Evolutionary conservation across 371 early-diverging fungal species (phyloP), one percentile per base, ranked within the genome.

Genomic region (Zychaea mexicana): DNA sequence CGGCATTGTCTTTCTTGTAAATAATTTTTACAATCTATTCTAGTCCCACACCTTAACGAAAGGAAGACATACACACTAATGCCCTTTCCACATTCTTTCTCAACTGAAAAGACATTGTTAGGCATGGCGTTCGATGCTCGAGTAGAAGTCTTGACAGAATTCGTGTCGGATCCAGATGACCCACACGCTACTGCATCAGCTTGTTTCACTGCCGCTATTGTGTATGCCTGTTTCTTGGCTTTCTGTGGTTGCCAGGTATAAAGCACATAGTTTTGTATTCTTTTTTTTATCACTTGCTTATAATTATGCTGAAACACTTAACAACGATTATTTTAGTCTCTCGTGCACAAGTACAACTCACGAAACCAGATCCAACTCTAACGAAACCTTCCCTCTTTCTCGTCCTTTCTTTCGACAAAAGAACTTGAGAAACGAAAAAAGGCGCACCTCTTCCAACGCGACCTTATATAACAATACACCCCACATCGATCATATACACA

Each of bases 201-300:
- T 2, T 90, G 90, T 65, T 89, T 85, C 46, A 64, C 86, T 7
- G 90, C 90, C 19, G 90, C 88, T 32, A 81, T 81, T 39, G 83
- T 90, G 30, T 90, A 90, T 72, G 82, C 85, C 19, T 87, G 79
- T 57, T 85, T 90, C 76, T 81, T 90, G 49, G 77, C 76, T 46
- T 87, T 86, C 74, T 88, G 88, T 71, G 79, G 82, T 60, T 88
- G 88, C 67, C 91, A 89, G 81, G 85, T 87, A 82, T 65, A 54
- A 56, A 22, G 45, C 7, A 3, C 4, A 42, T 42, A 8, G 8
- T 10, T 36, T 8, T 42, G n/a, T 15, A 42, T 33, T 17, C n/a
- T 52, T 3, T 39, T 22, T 57, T 47, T 30, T 9, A 31, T 24
- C 53, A n/a, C 42, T 13, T 15, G 7, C n/a, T 15, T 12, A 12